phyloP scores from a whole-genome alignment of 805 yeast genomes.

The Suhomyces xylopsoci region DNA sequence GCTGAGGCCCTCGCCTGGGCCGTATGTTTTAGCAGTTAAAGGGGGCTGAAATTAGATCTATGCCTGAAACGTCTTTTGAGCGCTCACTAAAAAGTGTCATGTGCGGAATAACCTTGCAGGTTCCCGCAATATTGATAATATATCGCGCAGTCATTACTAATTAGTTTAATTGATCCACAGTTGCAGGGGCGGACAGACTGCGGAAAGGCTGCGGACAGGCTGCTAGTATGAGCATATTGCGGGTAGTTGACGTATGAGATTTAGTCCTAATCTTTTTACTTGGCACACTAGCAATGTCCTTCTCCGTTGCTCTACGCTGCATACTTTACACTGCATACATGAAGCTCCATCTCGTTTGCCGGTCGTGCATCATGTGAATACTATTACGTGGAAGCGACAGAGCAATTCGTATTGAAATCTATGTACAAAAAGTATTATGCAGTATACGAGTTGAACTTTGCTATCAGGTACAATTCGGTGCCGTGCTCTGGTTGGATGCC shows the following conservation, averaged over 20 bases:
- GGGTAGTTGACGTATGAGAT: too few relatives aligned
- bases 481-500: background rate
- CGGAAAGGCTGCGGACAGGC: too few relatives aligned
- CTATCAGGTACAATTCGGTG: slow-evolving; percentile 18
- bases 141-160: background rate
- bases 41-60: too few relatives aligned
- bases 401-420: background rate
- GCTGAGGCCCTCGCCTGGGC: too few relatives aligned
- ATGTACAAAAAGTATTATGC: slow-evolving; percentile 1
- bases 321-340: too few relatives aligned
- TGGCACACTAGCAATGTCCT: background rate
- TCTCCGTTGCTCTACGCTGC: background rate
- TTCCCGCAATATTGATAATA: background rate
- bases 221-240: too few relatives aligned
- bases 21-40: too few relatives aligned
- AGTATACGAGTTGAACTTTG: slow-evolving; percentile 32
- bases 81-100: background rate
- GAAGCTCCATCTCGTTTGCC: background rate
- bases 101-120: background rate
- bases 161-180: background rate
- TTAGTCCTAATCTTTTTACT: background rate
- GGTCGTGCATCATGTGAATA: background rate
- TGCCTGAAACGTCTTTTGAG: too few relatives aligned
- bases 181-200: background rate
- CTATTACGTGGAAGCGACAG: background rate